Base-by-base conservation (phyloP, 805 yeast genomes). In the Candida chilensis region DNA sequence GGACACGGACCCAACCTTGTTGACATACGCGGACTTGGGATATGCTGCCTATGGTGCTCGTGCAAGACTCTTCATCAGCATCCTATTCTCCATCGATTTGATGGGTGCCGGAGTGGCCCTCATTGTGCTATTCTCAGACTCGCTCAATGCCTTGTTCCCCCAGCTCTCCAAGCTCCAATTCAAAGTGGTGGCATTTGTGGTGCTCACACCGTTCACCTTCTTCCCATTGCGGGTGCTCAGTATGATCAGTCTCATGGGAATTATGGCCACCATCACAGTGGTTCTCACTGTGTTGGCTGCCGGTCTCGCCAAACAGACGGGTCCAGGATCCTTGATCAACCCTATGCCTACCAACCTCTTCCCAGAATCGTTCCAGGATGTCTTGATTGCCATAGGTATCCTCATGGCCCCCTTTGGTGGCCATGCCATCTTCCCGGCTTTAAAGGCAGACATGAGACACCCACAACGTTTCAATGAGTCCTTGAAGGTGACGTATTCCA, bases 11-110 rank as follows among this genome's bases (percentile, higher is more conserved):
- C 78, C 71, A 11, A 78, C 92, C 0, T 56, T 86, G 31, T 76
- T 80, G 64, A 82, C 95, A 0, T 87, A 86, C 50, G 94, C 95
- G 0, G 96, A 87, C 56, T 63, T 87, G 29, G 94, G 94, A 3
- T 78, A 73, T 43, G 83, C 85, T n/a, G 82, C 88, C 0, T 85
- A 79, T 47, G 95, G 95, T 1, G 60, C 80, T 2, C 62, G 61
- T 19, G 94, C 92, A 2, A 70, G 94, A 43, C 61, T 83, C 3
- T 50, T 80, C 20, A 81, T 87, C 19, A 82, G 94, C 2, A 40
- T 77, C 10, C 46, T 86, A 10, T 86, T 87, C 47, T 78, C 90
- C 1, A 41, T 83, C 25, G 96, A 87, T 44, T 62, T 87, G 27
- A 41, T 82, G 33, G 95, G 90, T 3, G 78, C 81, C 27, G 88